These are phyloP conservation scores for Penicillium egyptiacum DNA, from an alignment of 495 filamentous ascomycete species.

Conservation along the genomic window DNA sequence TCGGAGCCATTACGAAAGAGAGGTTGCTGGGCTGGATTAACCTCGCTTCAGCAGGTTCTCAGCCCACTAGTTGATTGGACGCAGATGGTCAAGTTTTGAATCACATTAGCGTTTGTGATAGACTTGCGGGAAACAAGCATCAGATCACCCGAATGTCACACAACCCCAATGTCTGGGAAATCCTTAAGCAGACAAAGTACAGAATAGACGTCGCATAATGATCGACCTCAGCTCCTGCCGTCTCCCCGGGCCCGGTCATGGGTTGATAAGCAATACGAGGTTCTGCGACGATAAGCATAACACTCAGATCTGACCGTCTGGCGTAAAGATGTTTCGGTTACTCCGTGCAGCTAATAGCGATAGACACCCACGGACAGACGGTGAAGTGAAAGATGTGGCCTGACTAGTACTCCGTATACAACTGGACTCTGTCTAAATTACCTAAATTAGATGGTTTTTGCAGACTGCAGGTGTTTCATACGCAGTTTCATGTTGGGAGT, in stretches of 20 bases:
- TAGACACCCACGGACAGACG: not conserved
- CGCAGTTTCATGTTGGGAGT: conserved; percentile 2
- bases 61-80: not conserved
- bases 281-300: not conserved
- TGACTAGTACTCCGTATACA: not conserved
- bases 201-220: not conserved
- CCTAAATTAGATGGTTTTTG: not conserved
- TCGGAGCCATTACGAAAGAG: conserved; percentile 6
- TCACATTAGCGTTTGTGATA: conserved; percentile 13
- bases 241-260: conserved; percentile 4
- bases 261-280: not conserved
- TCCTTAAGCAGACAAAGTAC: not conserved
- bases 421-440: not conserved
- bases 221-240: not conserved
- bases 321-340: conserved; percentile 16
- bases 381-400: not conserved
- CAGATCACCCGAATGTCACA: conserved; percentile 21
- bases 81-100: conserved; percentile 11
- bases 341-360: not conserved
- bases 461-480: conserved; percentile 3
- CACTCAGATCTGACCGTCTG: not conserved
- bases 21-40: not conserved
- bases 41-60: not conserved
- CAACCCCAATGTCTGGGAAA: not conserved
- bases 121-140: conserved; percentile 13